Evolutionary conservation across 306 rosid species (phyloP).

Genomic region (Cucurbita pepo): DNA sequence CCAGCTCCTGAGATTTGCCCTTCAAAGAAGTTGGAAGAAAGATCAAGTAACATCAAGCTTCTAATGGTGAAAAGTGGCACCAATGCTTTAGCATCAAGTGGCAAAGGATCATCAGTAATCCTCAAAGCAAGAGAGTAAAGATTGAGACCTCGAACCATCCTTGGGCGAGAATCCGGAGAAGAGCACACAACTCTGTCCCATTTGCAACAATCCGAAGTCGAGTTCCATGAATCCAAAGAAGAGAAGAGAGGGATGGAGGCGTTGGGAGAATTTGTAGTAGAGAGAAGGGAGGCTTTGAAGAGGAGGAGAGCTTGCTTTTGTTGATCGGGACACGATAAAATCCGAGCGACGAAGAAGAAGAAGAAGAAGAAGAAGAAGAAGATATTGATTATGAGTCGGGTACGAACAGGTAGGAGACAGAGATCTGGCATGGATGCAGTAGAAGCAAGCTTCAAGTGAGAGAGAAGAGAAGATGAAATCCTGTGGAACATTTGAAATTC

Average conservation of each 20-base stretch:
- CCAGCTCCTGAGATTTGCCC: constrained; percentile 2
- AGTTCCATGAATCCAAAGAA: constrained; percentile 10
- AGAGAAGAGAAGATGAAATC: background rate
- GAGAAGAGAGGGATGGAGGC: background rate
- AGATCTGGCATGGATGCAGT: constrained; percentile 4
- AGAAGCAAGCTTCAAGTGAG: background rate
- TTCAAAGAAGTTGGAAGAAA: constrained; percentile 4
- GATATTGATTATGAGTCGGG: background rate
- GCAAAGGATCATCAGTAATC: background rate
- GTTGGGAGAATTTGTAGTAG: background rate
- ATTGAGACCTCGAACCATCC: background rate
- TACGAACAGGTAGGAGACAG: background rate
- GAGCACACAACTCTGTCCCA: constrained; percentile 13
- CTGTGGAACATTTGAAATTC: background rate
- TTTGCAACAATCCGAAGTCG: constrained; percentile 9
- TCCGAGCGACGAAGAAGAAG: background rate
- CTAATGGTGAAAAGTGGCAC: constrained; percentile 8
- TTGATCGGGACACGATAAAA: constrained; percentile 1
- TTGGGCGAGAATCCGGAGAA: background rate
- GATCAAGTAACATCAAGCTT: constrained; percentile 12
- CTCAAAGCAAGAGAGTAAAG: constrained; percentile 4
- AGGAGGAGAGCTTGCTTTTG: constrained; percentile 12
- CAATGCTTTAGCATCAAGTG: constrained; percentile 2
- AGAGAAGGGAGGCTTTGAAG: constrained; percentile 9
- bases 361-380: background rate